phyloP scores from a whole-genome alignment of 78 protist genomes.

The Isochrysis galbana region DNA sequence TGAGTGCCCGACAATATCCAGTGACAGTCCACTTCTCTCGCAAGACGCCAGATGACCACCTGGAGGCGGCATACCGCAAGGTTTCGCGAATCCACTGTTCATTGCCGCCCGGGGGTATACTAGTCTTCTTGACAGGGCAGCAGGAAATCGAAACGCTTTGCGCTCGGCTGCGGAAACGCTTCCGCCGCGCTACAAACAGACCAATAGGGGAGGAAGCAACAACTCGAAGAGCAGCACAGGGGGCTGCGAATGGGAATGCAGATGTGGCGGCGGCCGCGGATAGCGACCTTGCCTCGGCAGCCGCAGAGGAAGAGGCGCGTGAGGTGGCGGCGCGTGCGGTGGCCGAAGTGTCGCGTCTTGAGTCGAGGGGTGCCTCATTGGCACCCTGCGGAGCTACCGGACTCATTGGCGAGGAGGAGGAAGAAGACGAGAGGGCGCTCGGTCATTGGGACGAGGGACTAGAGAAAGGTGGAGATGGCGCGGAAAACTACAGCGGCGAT shows the following conservation, averaged over 20 bases:
- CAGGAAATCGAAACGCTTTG: slow-evolving; percentile 77
- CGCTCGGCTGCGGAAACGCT: slow-evolving; percentile 28
- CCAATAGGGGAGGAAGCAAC: neutral
- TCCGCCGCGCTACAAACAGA: neutral
- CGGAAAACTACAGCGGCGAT: neutral
- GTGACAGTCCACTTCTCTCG: slow-evolving; percentile 89
- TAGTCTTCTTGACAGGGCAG: slow-evolving; percentile 94
- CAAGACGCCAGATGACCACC: slow-evolving; percentile 59
- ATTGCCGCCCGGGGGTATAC: slow-evolving; percentile 93
- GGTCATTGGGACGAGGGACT: neutral
- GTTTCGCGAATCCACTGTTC: slow-evolving; percentile 80
- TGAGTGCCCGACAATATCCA: slow-evolving; percentile 71
- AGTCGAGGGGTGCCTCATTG: neutral
- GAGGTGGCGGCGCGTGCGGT: slow-evolving; percentile 17
- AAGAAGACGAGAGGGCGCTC: neutral
- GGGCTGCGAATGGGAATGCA: neutral
- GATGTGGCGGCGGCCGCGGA: neutral
- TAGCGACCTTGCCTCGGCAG: neutral
- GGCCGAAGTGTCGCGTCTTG: slow-evolving; percentile 40
- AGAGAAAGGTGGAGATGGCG: neutral
- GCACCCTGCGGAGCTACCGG: neutral
- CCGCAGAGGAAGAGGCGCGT: neutral
- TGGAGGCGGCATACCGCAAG: slow-evolving; percentile 67
- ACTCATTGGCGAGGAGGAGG: slow-evolving; percentile 20
- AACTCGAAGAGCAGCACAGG: neutral